These are phyloP conservation scores for Heracleum sosnowskyi DNA, from an alignment of 129 eudicot genomes.

Conservation along the genomic window DNA sequence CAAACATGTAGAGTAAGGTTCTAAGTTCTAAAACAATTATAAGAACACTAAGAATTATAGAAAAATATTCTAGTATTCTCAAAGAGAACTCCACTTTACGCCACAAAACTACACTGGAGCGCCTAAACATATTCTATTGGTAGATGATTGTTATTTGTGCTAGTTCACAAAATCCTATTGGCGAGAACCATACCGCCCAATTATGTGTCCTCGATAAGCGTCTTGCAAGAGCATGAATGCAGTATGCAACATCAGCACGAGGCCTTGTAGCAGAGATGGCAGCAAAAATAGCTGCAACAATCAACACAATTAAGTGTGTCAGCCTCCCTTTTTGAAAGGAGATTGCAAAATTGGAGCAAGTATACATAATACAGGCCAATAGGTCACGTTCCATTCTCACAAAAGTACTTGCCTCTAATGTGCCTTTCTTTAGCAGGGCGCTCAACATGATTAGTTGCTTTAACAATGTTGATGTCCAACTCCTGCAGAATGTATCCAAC, in stretches of 20 bases:
- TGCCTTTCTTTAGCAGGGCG: constrained; percentile 93
- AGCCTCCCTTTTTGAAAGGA: constrained; percentile 1
- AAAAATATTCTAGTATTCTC: not conserved
- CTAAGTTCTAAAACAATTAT: no score
- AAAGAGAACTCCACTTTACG: not conserved
- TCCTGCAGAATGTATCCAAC: constrained; percentile 37
- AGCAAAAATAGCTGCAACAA: constrained; percentile 73
- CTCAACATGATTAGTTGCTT: constrained; percentile 95
- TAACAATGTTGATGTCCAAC: constrained; percentile 84
- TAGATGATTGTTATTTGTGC: not conserved
- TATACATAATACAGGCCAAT: not conserved
- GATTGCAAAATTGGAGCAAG: not conserved
- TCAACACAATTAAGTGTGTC: not conserved
- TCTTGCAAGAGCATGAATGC: constrained; percentile 97
- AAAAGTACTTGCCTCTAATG: constrained; percentile 58
- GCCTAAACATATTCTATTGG: not conserved
- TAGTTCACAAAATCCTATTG: constrained; percentile 6
- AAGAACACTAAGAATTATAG: no score
- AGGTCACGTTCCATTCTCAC: not conserved
- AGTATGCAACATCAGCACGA: constrained; percentile 96
- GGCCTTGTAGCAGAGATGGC: constrained; percentile 91
- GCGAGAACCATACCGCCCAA: constrained; percentile 73
- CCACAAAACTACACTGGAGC: not conserved
- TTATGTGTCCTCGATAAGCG: constrained; percentile 85
- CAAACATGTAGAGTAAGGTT: no score